A percentile compares a stretch with the other conserved stretches of the same genome.
These are phyloP conservation scores for Podospora fimiseda DNA, from an alignment of 495 filamentous ascomycete species.

Conservation along the genomic window DNA sequence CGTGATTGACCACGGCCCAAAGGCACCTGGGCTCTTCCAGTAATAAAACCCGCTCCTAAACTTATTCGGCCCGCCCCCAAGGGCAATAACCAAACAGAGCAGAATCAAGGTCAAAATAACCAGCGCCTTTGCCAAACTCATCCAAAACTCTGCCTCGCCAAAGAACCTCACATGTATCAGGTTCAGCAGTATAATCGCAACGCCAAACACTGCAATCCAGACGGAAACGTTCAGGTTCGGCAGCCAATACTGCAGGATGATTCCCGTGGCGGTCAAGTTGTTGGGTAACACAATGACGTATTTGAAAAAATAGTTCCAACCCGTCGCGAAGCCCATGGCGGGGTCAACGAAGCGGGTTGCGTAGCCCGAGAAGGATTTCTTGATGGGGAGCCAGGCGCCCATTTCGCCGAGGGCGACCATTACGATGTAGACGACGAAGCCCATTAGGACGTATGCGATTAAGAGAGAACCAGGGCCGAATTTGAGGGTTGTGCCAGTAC, in stretches of 20 bases:
- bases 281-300: constrained; percentile 75
- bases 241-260: constrained; percentile 68
- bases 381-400: constrained; percentile 61
- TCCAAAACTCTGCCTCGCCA: constrained; percentile 80
- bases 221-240: constrained; percentile 63
- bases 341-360: constrained; percentile 72
- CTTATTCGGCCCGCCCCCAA: constrained; percentile 70
- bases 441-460: constrained; percentile 54
- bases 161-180: constrained; percentile 58
- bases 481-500: constrained; percentile 23
- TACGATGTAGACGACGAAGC: constrained; percentile 42
- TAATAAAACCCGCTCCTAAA: constrained; percentile 65
- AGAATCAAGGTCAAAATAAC: constrained; percentile 62
- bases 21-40: constrained; percentile 73
- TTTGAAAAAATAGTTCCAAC: constrained; percentile 45
- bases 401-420: constrained; percentile 51
- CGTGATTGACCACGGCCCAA: constrained; percentile 46
- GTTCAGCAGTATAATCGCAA: constrained; percentile 51
- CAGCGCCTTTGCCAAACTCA: constrained; percentile 62
- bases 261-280: constrained; percentile 66
- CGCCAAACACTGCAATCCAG: constrained; percentile 64
- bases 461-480: constrained; percentile 58
- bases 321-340: constrained; percentile 54
- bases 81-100: constrained; percentile 61
- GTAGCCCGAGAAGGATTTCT: constrained; percentile 56